Percentiles rank a stretch among this genome's conserved stretches.
Conservation (phyloP, 768 basidiomycete genomes). For the Udeniomyces megalosporus region DNA sequence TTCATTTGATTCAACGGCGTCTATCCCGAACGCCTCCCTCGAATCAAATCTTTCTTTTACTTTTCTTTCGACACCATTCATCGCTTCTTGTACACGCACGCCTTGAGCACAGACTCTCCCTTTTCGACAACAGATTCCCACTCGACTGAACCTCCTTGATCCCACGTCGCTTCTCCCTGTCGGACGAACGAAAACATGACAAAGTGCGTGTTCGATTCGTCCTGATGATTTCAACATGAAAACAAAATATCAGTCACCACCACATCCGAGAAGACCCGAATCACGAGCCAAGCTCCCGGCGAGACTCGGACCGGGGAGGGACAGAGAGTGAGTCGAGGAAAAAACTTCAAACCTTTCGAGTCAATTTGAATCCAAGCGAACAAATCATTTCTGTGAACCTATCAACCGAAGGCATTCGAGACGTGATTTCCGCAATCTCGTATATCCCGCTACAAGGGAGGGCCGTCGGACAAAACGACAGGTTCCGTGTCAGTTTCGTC, state of each 20-base stretch:
- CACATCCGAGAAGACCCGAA: too few relatives aligned
- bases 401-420: conserved; percentile 54
- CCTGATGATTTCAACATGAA: conserved; percentile 34
- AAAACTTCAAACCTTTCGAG: conserved; percentile 41
- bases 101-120: conserved; percentile 47
- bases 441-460: conserved; percentile 49
- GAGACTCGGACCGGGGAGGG: too few relatives aligned
- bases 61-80: too few relatives aligned
- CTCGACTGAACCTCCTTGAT: conserved; percentile 35
- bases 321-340: not conserved
- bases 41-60: too few relatives aligned
- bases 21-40: too few relatives aligned
- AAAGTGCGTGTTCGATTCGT: conserved; percentile 69
- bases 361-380: conserved; percentile 57
- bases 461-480: not conserved
- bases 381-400: conserved; percentile 49
- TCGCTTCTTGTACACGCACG: conserved; percentile 84
- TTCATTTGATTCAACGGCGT: too few relatives aligned
- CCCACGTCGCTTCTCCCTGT: conserved; percentile 32
- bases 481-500: too few relatives aligned
- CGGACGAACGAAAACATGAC: conserved; percentile 55
- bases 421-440: conserved; percentile 77
- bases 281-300: too few relatives aligned
- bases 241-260: too few relatives aligned
- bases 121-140: conserved; percentile 44